A percentile compares a stretch with the other conserved stretches of the same genome.
phyloP scores from a whole-genome alignment of 441 rosid species.

The Manihot esculenta region DNA sequence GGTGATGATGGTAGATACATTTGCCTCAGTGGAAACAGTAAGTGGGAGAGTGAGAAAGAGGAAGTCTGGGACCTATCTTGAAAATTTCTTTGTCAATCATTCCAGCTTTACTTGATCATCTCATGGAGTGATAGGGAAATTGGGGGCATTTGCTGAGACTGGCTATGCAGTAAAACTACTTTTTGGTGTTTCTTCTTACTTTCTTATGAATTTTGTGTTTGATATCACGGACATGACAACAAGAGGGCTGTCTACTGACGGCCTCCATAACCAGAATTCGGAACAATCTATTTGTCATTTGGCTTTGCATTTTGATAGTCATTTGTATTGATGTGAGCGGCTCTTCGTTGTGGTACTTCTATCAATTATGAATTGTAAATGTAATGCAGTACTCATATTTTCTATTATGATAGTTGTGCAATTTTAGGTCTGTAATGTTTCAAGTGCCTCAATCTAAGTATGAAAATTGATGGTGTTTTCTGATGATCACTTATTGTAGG shows the following conservation, averaged over 20 bases:
- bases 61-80: not conserved
- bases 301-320: not conserved
- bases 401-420: not conserved
- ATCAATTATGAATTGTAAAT: not conserved
- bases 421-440: slow-evolving; percentile 6
- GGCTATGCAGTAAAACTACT: not conserved
- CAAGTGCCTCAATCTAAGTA: not conserved
- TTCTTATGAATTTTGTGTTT: not conserved
- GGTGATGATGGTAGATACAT: not conserved
- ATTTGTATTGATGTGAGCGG: not conserved
- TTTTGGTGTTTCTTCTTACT: not conserved
- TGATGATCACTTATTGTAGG: slow-evolving; percentile 44
- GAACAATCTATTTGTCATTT: slow-evolving; percentile 10
- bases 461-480: not conserved
- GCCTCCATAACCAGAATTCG: not conserved
- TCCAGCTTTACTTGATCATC: not conserved
- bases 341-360: not conserved
- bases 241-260: not conserved
- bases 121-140: not conserved
- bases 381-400: slow-evolving; percentile 3
- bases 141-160: not conserved
- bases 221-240: not conserved
- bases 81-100: not conserved
- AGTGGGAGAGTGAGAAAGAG: not conserved
- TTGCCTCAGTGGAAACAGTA: too few species aligned